phyloP scores from a whole-genome alignment of 2,329 filamentous ascomycete genomes.

The Stagonosporopsis tanaceti region DNA sequence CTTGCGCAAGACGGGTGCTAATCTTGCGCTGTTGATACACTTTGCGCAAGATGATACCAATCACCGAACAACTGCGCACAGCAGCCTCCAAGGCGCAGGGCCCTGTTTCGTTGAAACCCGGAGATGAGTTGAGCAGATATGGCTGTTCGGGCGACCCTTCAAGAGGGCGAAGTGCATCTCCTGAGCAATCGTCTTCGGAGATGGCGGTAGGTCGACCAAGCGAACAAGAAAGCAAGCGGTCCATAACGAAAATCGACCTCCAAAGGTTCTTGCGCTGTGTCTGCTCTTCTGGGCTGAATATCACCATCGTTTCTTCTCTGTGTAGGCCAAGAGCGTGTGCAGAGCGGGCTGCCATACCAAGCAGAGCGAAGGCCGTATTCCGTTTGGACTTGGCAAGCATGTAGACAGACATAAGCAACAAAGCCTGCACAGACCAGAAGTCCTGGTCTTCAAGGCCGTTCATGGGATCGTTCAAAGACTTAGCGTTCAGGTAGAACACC shows the following conservation, averaged over 20 bases:
- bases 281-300: conserved; percentile 60
- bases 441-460: conserved; percentile 67
- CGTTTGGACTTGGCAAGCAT: conserved; percentile 68
- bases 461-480: conserved; percentile 58
- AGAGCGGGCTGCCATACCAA: conserved; percentile 68
- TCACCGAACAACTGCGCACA: conserved; percentile 65
- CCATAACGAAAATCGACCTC: conserved; percentile 70
- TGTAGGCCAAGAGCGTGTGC: conserved; percentile 70
- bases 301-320: conserved; percentile 64
- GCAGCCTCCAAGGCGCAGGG: conserved; percentile 61
- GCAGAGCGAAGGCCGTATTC: conserved; percentile 69
- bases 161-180: conserved; percentile 51
- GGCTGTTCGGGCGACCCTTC: conserved; percentile 34
- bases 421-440: conserved; percentile 70
- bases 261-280: conserved; percentile 65
- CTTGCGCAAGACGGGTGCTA: conserved; percentile 64
- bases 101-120: conserved; percentile 46
- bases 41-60: conserved; percentile 65
- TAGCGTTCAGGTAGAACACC: conserved; percentile 68
- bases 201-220: conserved; percentile 70
- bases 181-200: conserved; percentile 68
- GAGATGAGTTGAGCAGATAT: conserved; percentile 23
- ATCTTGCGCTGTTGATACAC: conserved; percentile 69
- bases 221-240: conserved; percentile 69
- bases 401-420: conserved; percentile 70